Evolutionary conservation across 495 filamentous ascomycete species (phyloP).

Genomic region (Parathielavia appendiculata): DNA sequence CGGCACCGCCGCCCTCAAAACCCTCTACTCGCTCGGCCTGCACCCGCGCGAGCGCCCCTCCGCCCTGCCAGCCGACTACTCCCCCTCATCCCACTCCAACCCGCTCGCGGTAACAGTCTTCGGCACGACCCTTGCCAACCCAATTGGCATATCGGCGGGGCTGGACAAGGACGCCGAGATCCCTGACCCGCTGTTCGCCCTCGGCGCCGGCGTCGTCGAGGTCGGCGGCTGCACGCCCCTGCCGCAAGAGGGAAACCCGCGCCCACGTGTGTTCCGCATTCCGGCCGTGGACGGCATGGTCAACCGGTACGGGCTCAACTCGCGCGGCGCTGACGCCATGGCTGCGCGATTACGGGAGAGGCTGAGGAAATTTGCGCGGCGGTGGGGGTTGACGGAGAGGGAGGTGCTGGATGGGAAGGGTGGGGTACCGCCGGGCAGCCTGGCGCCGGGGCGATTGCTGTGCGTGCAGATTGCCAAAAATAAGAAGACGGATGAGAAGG

Average conservation of each 20-base stretch:
- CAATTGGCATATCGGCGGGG: conserved; percentile 86
- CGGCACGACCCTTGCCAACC: conserved; percentile 71
- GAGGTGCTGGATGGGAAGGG: conserved; percentile 66
- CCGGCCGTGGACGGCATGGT: conserved; percentile 77
- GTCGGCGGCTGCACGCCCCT: conserved; percentile 83
- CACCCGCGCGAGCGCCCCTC: conserved; percentile 67
- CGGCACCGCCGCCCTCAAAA: conserved; percentile 63
- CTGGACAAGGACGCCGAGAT: conserved; percentile 92
- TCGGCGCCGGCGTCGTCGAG: conserved; percentile 80
- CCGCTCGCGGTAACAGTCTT: conserved; percentile 58
- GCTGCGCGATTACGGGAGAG: conserved; percentile 73
- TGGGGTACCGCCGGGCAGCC: conserved; percentile 63
- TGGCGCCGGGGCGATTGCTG: conserved; percentile 67
- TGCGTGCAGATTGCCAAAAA: conserved; percentile 99
- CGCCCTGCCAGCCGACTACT: conserved; percentile 5
- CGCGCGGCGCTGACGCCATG: conserved; percentile 79
- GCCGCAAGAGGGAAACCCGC: conserved; percentile 80
- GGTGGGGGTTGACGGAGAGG: conserved; percentile 62
- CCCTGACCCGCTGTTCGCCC: conserved; percentile 70
- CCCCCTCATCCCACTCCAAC: conserved; percentile 18
- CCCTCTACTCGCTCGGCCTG: conserved; percentile 58
- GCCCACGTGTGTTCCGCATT: conserved; percentile 81
- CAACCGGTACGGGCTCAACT: conserved; percentile 95
- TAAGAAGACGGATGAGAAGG: conserved; percentile 74
- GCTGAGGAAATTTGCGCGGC: conserved; percentile 68